A percentile compares a stretch with the other conserved stretches of the same genome.
phyloP scores from a whole-genome alignment of 345 rosid genomes.

The Sonneratia alba region DNA sequence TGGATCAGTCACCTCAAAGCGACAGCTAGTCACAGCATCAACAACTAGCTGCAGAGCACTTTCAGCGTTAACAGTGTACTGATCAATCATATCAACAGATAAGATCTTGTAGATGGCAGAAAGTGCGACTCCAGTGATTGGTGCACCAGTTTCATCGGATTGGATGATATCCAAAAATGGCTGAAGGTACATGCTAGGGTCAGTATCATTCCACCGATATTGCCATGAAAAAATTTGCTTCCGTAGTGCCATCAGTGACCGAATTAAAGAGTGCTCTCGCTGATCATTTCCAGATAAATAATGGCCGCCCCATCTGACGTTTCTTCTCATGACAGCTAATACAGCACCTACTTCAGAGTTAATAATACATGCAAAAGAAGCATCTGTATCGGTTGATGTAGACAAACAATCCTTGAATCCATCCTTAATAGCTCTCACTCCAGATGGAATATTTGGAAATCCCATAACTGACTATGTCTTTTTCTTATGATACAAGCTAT shows the following conservation, averaged over 20 bases:
- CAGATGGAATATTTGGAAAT: slow-evolving; percentile 70
- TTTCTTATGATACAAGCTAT: background rate
- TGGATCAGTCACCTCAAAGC: slow-evolving; percentile 97
- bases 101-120: slow-evolving; percentile 84
- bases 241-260: slow-evolving; percentile 72
- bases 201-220: slow-evolving; percentile 75
- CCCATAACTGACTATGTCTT: slow-evolving; percentile 40
- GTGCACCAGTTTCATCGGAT: slow-evolving; percentile 93
- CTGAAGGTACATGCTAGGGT: slow-evolving; percentile 71
- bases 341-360: slow-evolving; percentile 89
- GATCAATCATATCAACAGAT: slow-evolving; percentile 69
- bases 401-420: slow-evolving; percentile 70
- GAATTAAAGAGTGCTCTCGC: slow-evolving; percentile 80
- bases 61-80: slow-evolving; percentile 62
- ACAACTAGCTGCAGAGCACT: slow-evolving; percentile 91
- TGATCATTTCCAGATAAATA: slow-evolving; percentile 92
- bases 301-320: slow-evolving; percentile 93
- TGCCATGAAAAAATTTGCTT: slow-evolving; percentile 85
- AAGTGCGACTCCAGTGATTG: slow-evolving; percentile 82
- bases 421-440: slow-evolving; percentile 77
- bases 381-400: slow-evolving; percentile 33
- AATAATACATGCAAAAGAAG: slow-evolving; percentile 70
- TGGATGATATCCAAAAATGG: slow-evolving; percentile 86
- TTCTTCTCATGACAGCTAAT: slow-evolving; percentile 95
- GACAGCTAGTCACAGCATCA: slow-evolving; percentile 95